These are phyloP conservation scores for Allomyces javanicus DNA, from an alignment of 192 early-diverging fungal genomes.

Conservation along the genomic window DNA sequence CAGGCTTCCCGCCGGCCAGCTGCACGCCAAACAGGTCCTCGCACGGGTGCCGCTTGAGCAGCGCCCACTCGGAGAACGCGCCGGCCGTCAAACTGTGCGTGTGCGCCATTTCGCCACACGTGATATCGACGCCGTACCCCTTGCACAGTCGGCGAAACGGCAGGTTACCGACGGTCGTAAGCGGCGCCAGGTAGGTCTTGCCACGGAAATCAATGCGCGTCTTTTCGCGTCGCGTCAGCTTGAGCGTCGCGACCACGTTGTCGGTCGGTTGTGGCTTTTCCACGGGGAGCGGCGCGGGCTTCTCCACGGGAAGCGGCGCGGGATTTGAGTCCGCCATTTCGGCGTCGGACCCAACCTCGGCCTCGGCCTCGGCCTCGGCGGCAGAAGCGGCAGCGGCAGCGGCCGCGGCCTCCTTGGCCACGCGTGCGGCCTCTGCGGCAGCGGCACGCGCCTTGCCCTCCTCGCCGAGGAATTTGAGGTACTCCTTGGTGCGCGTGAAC, in stretches of 20 bases:
- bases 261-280: neutral
- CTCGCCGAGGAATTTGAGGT: neutral
- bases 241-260: neutral
- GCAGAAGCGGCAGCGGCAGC: neutral
- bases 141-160: conserved; percentile 92
- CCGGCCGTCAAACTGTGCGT: conserved; percentile 15
- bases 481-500: neutral
- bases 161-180: conserved; percentile 94
- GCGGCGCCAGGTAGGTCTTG: conserved; percentile 82
- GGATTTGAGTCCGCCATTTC: neutral
- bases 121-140: conserved; percentile 82
- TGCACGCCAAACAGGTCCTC: conserved; percentile 92
- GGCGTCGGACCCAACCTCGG: neutral
- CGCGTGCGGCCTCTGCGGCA: neutral
- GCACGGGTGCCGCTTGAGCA: conserved; percentile 57
- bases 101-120: conserved; percentile 87
- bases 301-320: neutral
- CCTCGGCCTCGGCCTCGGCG: neutral
- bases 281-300: neutral
- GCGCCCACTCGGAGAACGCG: conserved; percentile 45
- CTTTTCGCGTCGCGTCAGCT: neutral
- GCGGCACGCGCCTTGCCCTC: neutral
- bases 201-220: conserved; percentile 43
- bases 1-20: conserved; percentile 42
- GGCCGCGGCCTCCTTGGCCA: neutral